Evolutionary conservation across 2,329 filamentous ascomycete genomes (phyloP).

Genomic region (Fusarium sp.): DNA sequence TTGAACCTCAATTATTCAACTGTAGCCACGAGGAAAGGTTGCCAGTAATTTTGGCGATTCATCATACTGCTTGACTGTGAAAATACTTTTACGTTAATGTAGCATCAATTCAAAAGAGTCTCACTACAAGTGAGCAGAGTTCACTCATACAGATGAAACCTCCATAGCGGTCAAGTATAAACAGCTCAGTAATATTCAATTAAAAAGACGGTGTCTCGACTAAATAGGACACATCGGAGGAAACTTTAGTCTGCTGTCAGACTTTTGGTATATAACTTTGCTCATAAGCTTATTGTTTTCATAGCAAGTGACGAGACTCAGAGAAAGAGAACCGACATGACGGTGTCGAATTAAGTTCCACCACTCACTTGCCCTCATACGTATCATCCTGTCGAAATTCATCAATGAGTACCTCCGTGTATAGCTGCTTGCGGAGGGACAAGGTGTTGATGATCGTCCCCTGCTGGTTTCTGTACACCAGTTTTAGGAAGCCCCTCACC

Average conservation of each 20-base stretch:
- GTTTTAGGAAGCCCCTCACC: slow-evolving; percentile 9
- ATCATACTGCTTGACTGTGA: background rate
- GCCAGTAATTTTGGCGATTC: background rate
- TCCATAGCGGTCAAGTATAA: background rate
- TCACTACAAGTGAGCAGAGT: background rate
- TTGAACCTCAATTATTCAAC: background rate
- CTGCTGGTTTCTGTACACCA: slow-evolving; percentile 6
- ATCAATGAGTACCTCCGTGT: slow-evolving; percentile 8
- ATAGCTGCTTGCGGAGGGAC: slow-evolving; percentile 10
- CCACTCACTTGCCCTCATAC: background rate
- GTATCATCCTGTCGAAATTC: background rate
- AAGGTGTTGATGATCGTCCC: slow-evolving; percentile 20
- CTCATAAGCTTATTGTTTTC: background rate
- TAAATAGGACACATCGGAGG: background rate
- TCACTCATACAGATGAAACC: background rate
- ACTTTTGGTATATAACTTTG: background rate
- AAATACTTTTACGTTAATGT: background rate
- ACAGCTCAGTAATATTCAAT: background rate
- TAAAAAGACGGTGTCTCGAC: background rate
- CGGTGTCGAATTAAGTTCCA: slow-evolving; percentile 24
- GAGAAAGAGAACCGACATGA: background rate
- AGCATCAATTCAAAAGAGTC: background rate
- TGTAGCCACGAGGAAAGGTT: background rate
- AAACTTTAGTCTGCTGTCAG: background rate
- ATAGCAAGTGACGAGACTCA: slow-evolving; percentile 4